Conservation (phyloP, 495 filamentous ascomycete genomes). For the Tuber brumale region DNA sequence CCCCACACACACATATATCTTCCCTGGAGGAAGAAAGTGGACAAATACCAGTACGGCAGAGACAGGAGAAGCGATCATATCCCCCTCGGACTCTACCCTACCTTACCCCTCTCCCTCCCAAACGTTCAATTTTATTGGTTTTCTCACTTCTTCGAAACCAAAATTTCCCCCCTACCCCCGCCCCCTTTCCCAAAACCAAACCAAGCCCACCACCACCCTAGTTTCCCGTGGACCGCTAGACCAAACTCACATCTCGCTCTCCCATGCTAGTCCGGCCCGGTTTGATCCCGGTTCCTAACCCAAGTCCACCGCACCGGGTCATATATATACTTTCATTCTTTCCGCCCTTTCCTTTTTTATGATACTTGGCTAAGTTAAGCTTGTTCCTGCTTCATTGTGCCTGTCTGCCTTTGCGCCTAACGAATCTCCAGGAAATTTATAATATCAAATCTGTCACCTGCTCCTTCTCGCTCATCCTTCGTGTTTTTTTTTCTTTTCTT, state of each 20-base stretch:
- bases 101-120: background rate
- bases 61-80: background rate
- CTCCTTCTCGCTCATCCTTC: background rate
- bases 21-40: background rate
- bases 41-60: background rate
- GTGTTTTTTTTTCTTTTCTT: no score
- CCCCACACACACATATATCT: background rate
- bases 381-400: background rate
- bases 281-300: background rate
- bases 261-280: background rate
- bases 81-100: background rate
- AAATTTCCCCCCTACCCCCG: no score
- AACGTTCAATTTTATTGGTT: background rate
- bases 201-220: background rate
- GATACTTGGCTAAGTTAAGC: background rate
- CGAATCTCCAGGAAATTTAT: background rate
- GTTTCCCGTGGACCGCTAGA: background rate
- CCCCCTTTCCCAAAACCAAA: background rate
- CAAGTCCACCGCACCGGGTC: background rate
- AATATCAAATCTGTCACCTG: background rate
- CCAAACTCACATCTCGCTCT: background rate
- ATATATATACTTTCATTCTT: background rate
- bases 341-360: background rate
- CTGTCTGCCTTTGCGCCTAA: background rate
- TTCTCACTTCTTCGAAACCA: background rate